Conservation (phyloP, 768 basidiomycete genomes). For the Pisolithus sp. region DNA sequence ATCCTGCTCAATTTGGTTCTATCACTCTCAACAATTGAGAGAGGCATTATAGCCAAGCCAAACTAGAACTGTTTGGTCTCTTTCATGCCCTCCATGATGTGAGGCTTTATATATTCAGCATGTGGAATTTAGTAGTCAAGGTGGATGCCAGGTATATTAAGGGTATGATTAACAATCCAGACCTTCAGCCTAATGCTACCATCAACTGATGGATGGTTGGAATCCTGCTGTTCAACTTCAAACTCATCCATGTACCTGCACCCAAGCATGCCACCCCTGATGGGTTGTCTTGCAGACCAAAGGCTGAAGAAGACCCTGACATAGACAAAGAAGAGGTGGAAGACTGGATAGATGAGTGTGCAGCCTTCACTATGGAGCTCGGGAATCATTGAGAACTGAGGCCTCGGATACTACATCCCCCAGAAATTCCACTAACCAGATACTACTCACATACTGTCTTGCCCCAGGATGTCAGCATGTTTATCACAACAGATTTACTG, state of each 20-base stretch:
- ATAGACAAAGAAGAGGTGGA: neutral
- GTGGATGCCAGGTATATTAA: neutral
- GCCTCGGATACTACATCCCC: neutral
- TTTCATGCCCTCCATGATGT: neutral
- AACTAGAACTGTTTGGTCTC: constrained; percentile 19
- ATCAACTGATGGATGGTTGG: neutral
- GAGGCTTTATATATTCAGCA: neutral
- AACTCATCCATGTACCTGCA: neutral
- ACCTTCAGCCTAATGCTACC: neutral
- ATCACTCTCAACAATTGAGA: constrained; percentile 28
- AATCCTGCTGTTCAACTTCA: neutral
- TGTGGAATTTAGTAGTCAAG: neutral
- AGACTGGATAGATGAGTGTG: neutral
- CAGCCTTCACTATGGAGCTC: neutral
- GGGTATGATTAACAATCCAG: neutral
- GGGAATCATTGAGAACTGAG: too few relatives aligned
- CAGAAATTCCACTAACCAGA: too few relatives aligned
- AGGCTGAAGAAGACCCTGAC: neutral
- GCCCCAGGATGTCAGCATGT: neutral
- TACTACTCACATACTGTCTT: neutral
- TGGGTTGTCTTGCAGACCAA: neutral
- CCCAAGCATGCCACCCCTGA: neutral
- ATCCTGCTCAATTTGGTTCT: constrained; percentile 31
- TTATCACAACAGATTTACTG: too few relatives aligned
- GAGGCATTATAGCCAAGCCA: constrained; percentile 14